Conservation (phyloP, 225 moss, liverwort and hornwort species). For the Marchantia paleacea region DNA sequence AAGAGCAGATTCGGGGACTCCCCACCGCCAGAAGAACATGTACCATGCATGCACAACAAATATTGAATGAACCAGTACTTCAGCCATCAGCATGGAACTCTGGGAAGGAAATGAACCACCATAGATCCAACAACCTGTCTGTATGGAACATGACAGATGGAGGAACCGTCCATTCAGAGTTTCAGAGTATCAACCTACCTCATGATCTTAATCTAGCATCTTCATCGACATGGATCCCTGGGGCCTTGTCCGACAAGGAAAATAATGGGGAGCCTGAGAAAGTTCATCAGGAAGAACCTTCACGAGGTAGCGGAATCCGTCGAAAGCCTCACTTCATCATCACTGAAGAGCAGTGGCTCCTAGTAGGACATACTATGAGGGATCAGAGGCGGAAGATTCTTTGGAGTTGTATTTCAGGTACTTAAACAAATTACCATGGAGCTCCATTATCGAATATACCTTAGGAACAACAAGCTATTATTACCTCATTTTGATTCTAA, state of each 20-base stretch:
- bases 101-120: constrained; percentile 8
- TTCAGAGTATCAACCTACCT: constrained; percentile 6
- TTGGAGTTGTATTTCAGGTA: background rate
- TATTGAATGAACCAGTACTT: constrained; percentile 2
- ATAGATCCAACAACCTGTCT: background rate
- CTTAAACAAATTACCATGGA: too few species aligned
- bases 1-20: constrained; percentile 16
- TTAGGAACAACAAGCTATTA: too few species aligned
- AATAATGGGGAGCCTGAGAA: background rate
- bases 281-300: background rate
- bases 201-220: constrained; percentile 2
- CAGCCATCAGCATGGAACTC: constrained; percentile 28
- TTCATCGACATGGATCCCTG: constrained; percentile 14
- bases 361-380: background rate
- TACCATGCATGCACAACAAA: background rate
- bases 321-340: background rate
- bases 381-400: constrained; percentile 1
- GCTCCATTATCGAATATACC: too few species aligned
- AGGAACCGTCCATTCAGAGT: background rate
- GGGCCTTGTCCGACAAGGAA: background rate
- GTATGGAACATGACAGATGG: background rate
- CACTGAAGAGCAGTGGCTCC: constrained; percentile 21
- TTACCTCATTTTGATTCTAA: too few species aligned
- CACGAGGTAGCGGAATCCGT: background rate
- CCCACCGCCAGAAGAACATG: constrained; percentile 5